Conservation (phyloP, 2,329 filamentous ascomycete genomes). For the Ophiostoma himal-ulmi region DNA sequence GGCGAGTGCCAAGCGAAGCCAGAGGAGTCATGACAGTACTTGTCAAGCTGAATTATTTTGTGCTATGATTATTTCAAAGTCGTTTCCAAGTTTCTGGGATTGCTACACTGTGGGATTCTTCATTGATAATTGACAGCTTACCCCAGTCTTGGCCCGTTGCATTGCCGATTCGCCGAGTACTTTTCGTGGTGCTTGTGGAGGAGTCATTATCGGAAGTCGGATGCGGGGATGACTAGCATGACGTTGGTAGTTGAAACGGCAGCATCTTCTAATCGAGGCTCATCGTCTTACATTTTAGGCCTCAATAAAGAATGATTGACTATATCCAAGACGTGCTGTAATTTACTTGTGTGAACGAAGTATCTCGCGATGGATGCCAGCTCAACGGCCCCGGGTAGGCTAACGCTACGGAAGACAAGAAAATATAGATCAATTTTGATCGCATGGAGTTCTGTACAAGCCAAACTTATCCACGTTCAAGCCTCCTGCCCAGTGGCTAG, state of each 20-base stretch:
- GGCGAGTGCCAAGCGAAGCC: constrained; percentile 11
- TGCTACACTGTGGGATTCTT: background rate
- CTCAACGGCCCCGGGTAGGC: background rate
- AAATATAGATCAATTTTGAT: background rate
- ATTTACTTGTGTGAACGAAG: background rate
- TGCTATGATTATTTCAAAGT: background rate
- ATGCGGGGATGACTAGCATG: constrained; percentile 2
- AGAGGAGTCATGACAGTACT: constrained; percentile 11
- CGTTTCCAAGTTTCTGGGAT: no score
- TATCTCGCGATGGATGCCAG: background rate
- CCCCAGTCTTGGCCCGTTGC: background rate
- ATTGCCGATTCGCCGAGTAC: constrained; percentile 2
- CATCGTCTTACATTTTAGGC: no score
- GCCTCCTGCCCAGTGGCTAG: background rate
- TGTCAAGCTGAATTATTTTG: constrained; percentile 3
- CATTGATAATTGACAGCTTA: background rate
- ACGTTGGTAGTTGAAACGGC: background rate
- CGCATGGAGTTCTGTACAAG: background rate
- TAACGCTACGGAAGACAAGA: background rate
- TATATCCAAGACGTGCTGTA: no score
- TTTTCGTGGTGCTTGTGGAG: constrained; percentile 1
- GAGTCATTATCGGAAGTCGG: background rate
- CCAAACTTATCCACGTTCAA: background rate
- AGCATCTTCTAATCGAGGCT: no score
- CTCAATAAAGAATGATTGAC: no score